These are phyloP conservation scores for Akanthomyces dipterigenus DNA, from an alignment of 2,329 filamentous ascomycete genomes.

Conservation along the genomic window DNA sequence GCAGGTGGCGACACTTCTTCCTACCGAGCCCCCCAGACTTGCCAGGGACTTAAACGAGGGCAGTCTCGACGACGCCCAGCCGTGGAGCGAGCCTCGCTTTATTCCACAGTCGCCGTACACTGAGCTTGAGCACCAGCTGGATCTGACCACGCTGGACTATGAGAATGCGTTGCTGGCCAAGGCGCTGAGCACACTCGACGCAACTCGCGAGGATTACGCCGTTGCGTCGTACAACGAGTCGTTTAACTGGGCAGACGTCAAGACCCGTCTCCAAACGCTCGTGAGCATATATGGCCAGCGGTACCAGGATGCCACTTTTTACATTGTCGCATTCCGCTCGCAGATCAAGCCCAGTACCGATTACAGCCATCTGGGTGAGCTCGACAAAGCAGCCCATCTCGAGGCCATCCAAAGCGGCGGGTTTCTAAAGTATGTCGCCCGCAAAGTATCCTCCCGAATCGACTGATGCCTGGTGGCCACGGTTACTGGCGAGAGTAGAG, in stretches of 20 bases:
- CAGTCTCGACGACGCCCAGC: constrained; percentile 20
- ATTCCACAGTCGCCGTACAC: constrained; percentile 73
- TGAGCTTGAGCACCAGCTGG: constrained; percentile 62
- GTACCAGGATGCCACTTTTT: constrained; percentile 64
- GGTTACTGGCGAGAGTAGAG: not conserved
- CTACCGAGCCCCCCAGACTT: constrained; percentile 19
- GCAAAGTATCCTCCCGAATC: not conserved
- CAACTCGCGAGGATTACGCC: constrained; percentile 64
- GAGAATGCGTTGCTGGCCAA: constrained; percentile 65
- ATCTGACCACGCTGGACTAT: constrained; percentile 58
- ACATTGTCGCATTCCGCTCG: constrained; percentile 79
- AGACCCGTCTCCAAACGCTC: constrained; percentile 51
- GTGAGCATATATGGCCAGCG: constrained; percentile 33
- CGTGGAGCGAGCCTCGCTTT: constrained; percentile 20
- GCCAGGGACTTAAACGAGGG: constrained; percentile 17
- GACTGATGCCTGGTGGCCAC: not conserved
- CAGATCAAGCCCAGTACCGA: constrained; percentile 61
- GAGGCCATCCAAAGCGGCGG: constrained; percentile 76
- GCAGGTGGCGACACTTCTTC: constrained; percentile 10
- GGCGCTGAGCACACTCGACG: constrained; percentile 59
- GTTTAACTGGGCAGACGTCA: constrained; percentile 69
- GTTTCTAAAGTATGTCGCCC: constrained; percentile 60
- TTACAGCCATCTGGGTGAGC: constrained; percentile 57
- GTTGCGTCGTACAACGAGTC: constrained; percentile 64
- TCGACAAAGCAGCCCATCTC: constrained; percentile 73